Evolutionary conservation across 305 asterid species (phyloP).

Genomic region (Petunia hybrid): DNA sequence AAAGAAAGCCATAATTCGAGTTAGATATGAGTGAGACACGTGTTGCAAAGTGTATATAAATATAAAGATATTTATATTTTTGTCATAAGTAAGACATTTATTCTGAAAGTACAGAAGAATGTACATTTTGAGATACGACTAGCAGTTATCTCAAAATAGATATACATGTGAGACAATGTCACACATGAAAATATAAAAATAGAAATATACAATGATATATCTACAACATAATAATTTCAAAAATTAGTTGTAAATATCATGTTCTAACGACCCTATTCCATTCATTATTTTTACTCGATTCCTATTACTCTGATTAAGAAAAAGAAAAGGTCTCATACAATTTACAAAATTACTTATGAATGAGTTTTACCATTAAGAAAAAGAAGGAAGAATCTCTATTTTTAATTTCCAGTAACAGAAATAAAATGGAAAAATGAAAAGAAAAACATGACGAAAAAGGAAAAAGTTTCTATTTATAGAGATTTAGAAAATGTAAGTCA

Average conservation of each 20-base stretch:
- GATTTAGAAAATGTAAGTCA: not conserved
- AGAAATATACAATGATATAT: not conserved
- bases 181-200: not conserved
- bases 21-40: not conserved
- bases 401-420: not conserved
- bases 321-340: too few species aligned
- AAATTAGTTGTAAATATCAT: not conserved
- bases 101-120: not conserved
- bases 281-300: not conserved
- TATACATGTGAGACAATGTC: not conserved
- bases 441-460: too few species aligned
- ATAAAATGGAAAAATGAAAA: too few species aligned
- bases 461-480: not conserved
- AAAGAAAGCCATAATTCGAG: not conserved
- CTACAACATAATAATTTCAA: not conserved
- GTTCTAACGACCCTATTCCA: not conserved
- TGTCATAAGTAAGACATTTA: not conserved
- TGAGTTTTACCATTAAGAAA: not conserved
- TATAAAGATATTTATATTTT: not conserved
- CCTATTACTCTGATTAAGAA: too few species aligned
- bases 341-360: too few species aligned
- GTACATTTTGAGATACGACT: not conserved
- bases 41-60: accelerated
- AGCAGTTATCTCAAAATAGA: not conserved
- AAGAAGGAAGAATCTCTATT: not conserved